Conservation (phyloP, 192 early-diverging fungal species). For the Mortierella hygrophila region DNA sequence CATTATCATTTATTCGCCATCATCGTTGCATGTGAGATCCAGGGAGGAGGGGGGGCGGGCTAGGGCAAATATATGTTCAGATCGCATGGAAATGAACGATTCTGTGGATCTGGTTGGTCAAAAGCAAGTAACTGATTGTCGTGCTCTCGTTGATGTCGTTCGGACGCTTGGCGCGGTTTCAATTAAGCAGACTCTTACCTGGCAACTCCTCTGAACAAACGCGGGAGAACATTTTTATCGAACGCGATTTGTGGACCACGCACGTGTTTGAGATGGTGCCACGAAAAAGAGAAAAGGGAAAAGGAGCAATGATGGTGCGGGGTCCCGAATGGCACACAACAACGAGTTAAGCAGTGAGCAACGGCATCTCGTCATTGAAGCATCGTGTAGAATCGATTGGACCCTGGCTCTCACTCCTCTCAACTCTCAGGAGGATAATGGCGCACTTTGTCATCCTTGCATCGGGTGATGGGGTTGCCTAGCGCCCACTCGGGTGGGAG, state of each 20-base stretch:
- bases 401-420: conserved; percentile 21
- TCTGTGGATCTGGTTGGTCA: conserved; percentile 22
- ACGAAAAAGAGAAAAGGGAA: not conserved
- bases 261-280: not conserved
- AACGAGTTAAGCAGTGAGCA: not conserved
- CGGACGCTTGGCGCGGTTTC: not conserved
- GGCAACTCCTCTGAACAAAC: no score
- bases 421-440: not conserved
- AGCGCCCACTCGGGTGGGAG: no score
- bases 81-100: conserved; percentile 12
- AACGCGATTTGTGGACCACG: not conserved
- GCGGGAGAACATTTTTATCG: not conserved
- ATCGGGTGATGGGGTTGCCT: not conserved
- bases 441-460: not conserved
- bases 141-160: not conserved
- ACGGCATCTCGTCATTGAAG: not conserved
- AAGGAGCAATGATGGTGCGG: not conserved
- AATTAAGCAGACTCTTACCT: not conserved
- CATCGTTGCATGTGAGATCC: not conserved
- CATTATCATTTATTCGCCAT: not conserved
- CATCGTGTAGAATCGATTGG: conserved; percentile 41
- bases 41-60: not conserved
- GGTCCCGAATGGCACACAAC: not conserved
- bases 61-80: not conserved
- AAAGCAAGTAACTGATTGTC: no score